Conservation (phyloP, 179 eudicot genomes). For the Silene coronaria region DNA sequence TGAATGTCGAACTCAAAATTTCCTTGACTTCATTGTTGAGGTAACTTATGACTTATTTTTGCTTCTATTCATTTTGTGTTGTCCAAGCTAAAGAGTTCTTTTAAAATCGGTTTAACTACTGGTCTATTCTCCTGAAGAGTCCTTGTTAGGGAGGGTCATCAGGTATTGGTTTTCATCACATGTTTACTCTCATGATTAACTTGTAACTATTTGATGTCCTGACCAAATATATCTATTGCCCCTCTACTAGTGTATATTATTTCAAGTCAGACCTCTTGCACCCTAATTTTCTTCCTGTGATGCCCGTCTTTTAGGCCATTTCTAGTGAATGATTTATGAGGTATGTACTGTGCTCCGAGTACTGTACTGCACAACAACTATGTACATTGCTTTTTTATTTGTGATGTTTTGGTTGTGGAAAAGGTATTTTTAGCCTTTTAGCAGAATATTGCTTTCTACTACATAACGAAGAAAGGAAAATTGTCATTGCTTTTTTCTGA, state of each 20-base stretch:
- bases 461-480: not conserved
- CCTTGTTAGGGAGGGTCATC: conserved; percentile 88
- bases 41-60: too few relatives aligned
- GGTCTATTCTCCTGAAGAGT: conserved; percentile 78
- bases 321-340: conserved; percentile 90
- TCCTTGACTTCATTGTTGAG: too few relatives aligned
- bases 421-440: not conserved
- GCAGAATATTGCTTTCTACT: not conserved
- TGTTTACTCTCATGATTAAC: not conserved
- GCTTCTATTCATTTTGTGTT: too few relatives aligned
- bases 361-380: not conserved
- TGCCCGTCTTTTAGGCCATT: conserved; percentile 60
- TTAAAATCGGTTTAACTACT: too few relatives aligned
- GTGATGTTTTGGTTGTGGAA: not conserved
- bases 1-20: too few relatives aligned
- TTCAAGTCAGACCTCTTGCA: too few relatives aligned
- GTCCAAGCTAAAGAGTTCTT: too few relatives aligned
- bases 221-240: too few relatives aligned
- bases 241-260: too few relatives aligned
- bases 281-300: too few relatives aligned
- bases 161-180: conserved; percentile 33
- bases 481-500: not conserved
- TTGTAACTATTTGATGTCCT: too few relatives aligned
- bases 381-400: not conserved
- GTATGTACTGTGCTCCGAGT: conserved; percentile 29